Evolutionary conservation across 768 basidiomycete genomes (phyloP).

Genomic region (Phylloporus rhodoxanthus): DNA sequence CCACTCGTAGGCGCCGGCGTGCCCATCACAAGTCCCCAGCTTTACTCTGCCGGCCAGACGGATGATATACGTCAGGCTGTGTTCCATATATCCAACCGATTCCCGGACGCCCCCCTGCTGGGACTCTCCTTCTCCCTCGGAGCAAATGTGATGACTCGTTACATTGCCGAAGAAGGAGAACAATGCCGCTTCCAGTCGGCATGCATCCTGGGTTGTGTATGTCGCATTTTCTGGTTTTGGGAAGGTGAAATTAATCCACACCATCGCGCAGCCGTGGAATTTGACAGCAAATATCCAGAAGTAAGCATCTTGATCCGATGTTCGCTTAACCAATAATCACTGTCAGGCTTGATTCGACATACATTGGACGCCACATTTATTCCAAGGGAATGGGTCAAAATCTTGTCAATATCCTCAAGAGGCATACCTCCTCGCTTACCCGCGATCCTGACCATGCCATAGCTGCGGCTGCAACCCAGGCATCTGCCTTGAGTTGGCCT

Average conservation of each 20-base stretch:
- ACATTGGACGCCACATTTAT: conserved; percentile 59
- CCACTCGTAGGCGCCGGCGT: conserved; percentile 66
- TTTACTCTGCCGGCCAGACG: conserved; percentile 87
- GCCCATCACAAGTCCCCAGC: conserved; percentile 72
- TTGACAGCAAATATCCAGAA: conserved; percentile 32
- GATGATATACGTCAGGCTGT: conserved; percentile 83
- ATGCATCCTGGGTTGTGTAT: conserved; percentile 69
- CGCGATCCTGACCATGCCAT: conserved; percentile 47
- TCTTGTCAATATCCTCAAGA: conserved; percentile 50
- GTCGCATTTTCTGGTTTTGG: conserved; percentile 25
- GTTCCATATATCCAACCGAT: conserved; percentile 63
- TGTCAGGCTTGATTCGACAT: conserved; percentile 48
- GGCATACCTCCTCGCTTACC: conserved; percentile 44
- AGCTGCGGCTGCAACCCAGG: conserved; percentile 41
- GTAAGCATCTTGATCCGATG: conserved; percentile 20
- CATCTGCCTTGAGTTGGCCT: conserved; percentile 45
- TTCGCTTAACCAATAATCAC: conserved; percentile 5
- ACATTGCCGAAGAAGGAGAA: conserved; percentile 78
- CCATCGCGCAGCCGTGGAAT: conserved; percentile 44
- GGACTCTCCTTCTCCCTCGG: conserved; percentile 94
- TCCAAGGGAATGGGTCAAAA: conserved; percentile 77
- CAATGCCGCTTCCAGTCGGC: conserved; percentile 56
- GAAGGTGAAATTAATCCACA: conserved; percentile 9
- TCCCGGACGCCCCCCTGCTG: conserved; percentile 75
- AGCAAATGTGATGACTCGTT: conserved; percentile 84